These are phyloP conservation scores for Remersonia thermophila DNA, from an alignment of 2,329 filamentous ascomycete genomes.

Conservation along the genomic window DNA sequence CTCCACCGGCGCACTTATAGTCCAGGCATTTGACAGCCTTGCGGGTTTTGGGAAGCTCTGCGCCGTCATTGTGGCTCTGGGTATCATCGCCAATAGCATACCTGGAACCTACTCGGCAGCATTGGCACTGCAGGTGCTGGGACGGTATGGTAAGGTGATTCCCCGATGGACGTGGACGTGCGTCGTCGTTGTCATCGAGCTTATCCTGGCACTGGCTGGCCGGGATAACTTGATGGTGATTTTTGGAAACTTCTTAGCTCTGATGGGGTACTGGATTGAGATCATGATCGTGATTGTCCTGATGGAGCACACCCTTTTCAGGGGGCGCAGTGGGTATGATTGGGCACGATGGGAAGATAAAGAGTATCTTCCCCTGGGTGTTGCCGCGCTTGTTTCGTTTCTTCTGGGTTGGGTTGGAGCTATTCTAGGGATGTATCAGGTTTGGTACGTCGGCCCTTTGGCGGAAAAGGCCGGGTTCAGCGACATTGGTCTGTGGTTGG, in stretches of 20 bases:
- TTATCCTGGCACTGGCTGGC: slow-evolving; percentile 51
- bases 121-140: slow-evolving; percentile 57
- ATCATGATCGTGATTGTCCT: slow-evolving; percentile 52
- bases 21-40: slow-evolving; percentile 47
- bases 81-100: slow-evolving; percentile 53
- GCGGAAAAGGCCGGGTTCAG: slow-evolving; percentile 14
- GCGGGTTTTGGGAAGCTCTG: slow-evolving; percentile 55
- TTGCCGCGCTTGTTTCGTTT: slow-evolving; percentile 50
- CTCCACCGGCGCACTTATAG: slow-evolving; percentile 52
- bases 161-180: slow-evolving; percentile 56
- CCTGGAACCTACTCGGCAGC: slow-evolving; percentile 52
- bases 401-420: slow-evolving; percentile 52
- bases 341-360: slow-evolving; percentile 50
- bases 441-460: slow-evolving; percentile 53
- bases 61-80: slow-evolving; percentile 50
- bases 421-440: slow-evolving; percentile 56
- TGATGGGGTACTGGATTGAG: slow-evolving; percentile 60
- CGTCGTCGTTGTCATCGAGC: slow-evolving; percentile 48
- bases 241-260: slow-evolving; percentile 55
- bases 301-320: slow-evolving; percentile 52
- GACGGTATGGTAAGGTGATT: slow-evolving; percentile 41
- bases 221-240: slow-evolving; percentile 48
- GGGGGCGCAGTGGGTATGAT: slow-evolving; percentile 38
- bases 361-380: slow-evolving; percentile 46
- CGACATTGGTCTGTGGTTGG: slow-evolving; percentile 19